phyloP scores from a whole-genome alignment of 352 stramenopile genomes.

The Phytophthora megakarya region DNA sequence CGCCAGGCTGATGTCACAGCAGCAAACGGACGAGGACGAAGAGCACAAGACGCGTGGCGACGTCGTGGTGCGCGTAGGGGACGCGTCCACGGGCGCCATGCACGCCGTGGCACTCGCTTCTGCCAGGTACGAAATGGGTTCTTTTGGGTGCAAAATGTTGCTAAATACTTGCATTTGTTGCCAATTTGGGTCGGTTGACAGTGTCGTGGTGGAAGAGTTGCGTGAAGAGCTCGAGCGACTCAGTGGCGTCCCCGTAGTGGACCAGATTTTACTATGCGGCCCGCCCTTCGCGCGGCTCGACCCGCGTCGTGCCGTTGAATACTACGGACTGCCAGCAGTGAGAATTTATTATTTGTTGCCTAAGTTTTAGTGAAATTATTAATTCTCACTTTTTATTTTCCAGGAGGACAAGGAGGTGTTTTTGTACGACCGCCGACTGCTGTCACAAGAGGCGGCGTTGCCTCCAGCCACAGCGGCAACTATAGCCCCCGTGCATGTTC shows the following conservation, averaged over 20 bases:
- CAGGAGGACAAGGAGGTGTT: slow-evolving; percentile 74
- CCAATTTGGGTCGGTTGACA: slow-evolving; percentile 29
- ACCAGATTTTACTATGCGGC: slow-evolving; percentile 84
- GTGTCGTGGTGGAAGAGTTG: slow-evolving; percentile 71
- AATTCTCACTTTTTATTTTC: slow-evolving; percentile 6
- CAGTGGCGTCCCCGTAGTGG: slow-evolving; percentile 61
- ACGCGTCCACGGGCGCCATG: slow-evolving; percentile 48
- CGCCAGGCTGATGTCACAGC: slow-evolving; percentile 26
- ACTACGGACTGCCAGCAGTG: slow-evolving; percentile 61
- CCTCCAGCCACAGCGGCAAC: slow-evolving; percentile 31
- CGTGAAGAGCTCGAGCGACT: slow-evolving; percentile 59
- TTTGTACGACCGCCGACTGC: slow-evolving; percentile 81
- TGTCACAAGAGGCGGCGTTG: slow-evolving; percentile 64
- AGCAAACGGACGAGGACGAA: slow-evolving; percentile 30
- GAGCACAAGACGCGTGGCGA: slow-evolving; percentile 26
- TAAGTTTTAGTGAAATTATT: background rate
- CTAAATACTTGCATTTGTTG: slow-evolving; percentile 21
- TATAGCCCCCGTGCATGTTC: slow-evolving; percentile 52
- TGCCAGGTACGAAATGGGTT: slow-evolving; percentile 49
- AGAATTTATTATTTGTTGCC: slow-evolving; percentile 1
- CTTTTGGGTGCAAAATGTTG: slow-evolving; percentile 23
- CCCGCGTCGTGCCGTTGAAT: slow-evolving; percentile 64
- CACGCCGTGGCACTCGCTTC: slow-evolving; percentile 46
- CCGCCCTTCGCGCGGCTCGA: slow-evolving; percentile 81
- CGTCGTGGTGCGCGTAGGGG: slow-evolving; percentile 50